Evolutionary conservation across 108 stramenopile species (phyloP).

Genomic region (Nannochloropsis salina): DNA sequence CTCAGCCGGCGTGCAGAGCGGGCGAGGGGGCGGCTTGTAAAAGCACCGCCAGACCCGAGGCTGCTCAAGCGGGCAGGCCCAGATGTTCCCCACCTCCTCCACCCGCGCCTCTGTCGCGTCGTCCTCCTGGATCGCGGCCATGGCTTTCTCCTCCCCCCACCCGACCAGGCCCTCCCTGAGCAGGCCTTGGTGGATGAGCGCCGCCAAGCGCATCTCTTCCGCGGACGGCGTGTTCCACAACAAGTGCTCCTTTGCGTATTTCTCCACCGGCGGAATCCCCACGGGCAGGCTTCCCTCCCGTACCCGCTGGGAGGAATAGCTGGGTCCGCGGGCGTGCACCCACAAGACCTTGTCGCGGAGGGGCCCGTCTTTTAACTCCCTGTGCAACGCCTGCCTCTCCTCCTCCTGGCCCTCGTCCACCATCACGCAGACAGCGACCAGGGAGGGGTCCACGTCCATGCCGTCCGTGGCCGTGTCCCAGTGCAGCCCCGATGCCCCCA

Average conservation of each 20-base stretch:
- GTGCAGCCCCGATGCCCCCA: not conserved
- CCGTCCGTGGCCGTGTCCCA: slow-evolving; percentile 10
- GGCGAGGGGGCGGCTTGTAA: not conserved
- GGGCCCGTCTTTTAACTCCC: not conserved
- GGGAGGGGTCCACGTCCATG: not conserved
- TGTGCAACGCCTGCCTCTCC: not conserved
- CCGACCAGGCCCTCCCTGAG: not conserved
- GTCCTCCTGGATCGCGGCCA: not conserved
- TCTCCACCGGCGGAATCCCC: not conserved
- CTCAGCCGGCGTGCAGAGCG: not conserved
- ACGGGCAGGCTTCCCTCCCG: not conserved
- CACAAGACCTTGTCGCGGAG: not conserved
- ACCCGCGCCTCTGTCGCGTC: not conserved
- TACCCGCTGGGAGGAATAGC: not conserved
- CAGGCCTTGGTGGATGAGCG: not conserved
- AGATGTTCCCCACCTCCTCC: not conserved
- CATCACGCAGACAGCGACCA: slow-evolving; percentile 3
- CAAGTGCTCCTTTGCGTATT: not conserved
- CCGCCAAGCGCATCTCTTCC: not conserved
- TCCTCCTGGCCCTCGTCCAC: not conserved
- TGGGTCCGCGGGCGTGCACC: not conserved
- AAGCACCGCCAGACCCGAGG: not conserved
- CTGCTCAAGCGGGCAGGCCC: not conserved
- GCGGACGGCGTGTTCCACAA: not conserved
- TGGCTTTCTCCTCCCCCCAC: not conserved